Conservation (phyloP, 192 early-diverging fungal genomes). For the Podila minutissima region DNA sequence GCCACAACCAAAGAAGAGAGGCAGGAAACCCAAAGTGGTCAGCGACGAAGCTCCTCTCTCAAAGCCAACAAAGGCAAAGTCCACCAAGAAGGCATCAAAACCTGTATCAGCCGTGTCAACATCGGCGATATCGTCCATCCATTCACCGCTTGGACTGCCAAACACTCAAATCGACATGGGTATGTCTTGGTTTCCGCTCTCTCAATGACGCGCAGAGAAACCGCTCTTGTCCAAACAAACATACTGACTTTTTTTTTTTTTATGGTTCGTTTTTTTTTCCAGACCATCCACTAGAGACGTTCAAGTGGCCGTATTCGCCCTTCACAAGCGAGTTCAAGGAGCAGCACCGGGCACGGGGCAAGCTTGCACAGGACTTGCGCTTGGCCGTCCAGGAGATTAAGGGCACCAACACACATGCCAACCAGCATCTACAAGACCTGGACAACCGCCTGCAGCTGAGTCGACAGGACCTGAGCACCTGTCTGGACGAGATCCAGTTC, state of each 20-base stretch:
- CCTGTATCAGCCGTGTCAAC: neutral
- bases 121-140: neutral
- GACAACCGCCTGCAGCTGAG: conserved; percentile 38
- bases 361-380: conserved; percentile 8
- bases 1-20: conserved; percentile 2
- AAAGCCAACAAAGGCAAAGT: conserved; percentile 19
- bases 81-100: conserved; percentile 26
- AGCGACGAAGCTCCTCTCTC: conserved; percentile 8
- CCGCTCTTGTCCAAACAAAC: neutral
- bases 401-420: conserved; percentile 12
- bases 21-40: conserved; percentile 20
- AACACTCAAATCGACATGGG: conserved; percentile 27
- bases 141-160: conserved; percentile 13
- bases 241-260: neutral
- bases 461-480: conserved; percentile 37
- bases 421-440: conserved; percentile 24
- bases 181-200: neutral
- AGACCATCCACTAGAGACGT: conserved; percentile 41
- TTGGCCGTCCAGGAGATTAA: conserved; percentile 20
- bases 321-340: conserved; percentile 39
- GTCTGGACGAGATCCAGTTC: conserved; percentile 46
- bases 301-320: conserved; percentile 49
- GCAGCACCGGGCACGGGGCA: conserved; percentile 22
- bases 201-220: neutral
- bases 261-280: neutral